Evolutionary conservation across 2,329 filamentous ascomycete genomes (phyloP), one percentile per base, ranked within the genome.

Genomic region (Berkeleyomyces rouxiae): DNA sequence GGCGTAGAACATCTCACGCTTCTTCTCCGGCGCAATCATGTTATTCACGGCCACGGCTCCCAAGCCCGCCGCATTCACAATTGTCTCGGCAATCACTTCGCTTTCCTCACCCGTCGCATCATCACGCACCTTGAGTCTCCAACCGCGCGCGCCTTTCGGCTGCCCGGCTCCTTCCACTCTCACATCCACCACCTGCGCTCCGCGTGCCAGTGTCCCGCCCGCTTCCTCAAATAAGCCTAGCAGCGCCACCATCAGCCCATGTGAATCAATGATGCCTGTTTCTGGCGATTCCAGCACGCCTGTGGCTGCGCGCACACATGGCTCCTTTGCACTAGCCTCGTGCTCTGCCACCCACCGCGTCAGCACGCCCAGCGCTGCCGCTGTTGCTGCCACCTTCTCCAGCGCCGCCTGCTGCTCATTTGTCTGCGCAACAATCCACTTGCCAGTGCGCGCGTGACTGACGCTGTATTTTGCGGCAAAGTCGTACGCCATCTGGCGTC

Each of bases 401-500:
- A 81, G 81, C 53, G 82, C 82, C n/a, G 76, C 78, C 70, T 82
- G 79, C 75, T 97, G 88, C 57, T 74, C 75, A 1, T 78, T 78
- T 61, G 84, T 86, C 75, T 97, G 93, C 0, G 92, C 92, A 1
- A 97, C 88, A 69, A 97, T 87, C 91, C 92, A 96, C 76, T 96
- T 97, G 65, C 90, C 90, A 33, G 84, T 87, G 70, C 86, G 86
- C 61, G 79, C 79, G 74, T 93, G 81, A 0, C 83, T 82, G 59
- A 99, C 86, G 63, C 74, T 73, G 68, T 88, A 77, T 63, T 75
- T 75, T 4, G 75, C 73, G 76, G 92, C 96, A 49, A 95, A 82
- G 3, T 77, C 79, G 74, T 99, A 99, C 64, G 97, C 77, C 71
- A 90, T 77, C 40, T 85, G 71, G 68, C 85, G 85, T 65, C 93